These are phyloP conservation scores for Cornus florida DNA, from an alignment of 148 eudicot species.

Conservation along the genomic window DNA sequence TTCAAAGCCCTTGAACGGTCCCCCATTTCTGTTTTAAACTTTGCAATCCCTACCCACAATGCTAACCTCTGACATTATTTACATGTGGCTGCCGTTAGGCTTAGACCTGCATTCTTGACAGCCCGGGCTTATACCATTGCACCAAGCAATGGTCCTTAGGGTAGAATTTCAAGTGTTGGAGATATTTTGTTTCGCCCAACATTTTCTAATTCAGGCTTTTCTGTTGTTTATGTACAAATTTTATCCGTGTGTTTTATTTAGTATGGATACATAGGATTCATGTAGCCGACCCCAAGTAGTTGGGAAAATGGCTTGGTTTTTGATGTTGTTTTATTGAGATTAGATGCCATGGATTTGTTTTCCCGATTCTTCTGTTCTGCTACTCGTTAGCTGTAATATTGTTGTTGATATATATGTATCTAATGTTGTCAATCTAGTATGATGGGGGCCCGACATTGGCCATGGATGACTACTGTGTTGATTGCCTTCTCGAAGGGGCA, in stretches of 20 bases:
- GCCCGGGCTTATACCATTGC: background rate
- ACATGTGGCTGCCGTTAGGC: background rate
- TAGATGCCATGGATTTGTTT: constrained; percentile 1
- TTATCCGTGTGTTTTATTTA: background rate
- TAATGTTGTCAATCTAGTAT: constrained; percentile 51
- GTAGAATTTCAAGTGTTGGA: background rate
- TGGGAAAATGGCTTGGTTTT: too few species aligned
- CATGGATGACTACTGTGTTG: constrained; percentile 61
- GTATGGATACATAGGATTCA: background rate
- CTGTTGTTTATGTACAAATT: background rate
- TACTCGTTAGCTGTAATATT: background rate
- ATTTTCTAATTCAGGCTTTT: background rate
- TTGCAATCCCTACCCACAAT: background rate
- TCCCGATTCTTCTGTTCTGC: background rate
- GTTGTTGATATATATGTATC: constrained; percentile 9
- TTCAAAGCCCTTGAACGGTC: too few species aligned
- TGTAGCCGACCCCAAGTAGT: too few species aligned
- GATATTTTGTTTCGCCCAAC: background rate
- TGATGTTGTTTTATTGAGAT: background rate
- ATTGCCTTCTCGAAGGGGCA: constrained; percentile 68
- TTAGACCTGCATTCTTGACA: background rate
- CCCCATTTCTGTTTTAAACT: too few species aligned
- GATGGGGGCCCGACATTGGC: constrained; percentile 78
- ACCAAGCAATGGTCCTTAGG: background rate
- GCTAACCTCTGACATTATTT: background rate